Conservation (phyloP, 257 asterid genomes). For the Solanum bulbocastanum region DNA sequence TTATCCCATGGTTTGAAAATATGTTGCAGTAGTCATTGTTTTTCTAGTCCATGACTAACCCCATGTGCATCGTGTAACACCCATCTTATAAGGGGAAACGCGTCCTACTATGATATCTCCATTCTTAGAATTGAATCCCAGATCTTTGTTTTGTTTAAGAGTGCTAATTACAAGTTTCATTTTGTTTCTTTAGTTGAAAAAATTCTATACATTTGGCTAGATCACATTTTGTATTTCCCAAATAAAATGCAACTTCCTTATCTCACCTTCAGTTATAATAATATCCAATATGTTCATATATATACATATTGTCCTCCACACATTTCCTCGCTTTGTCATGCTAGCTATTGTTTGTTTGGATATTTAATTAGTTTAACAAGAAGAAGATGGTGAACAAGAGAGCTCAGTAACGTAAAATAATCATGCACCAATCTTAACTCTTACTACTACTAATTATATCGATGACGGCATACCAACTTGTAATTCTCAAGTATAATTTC, state of each 20-base stretch:
- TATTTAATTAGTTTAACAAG: not conserved
- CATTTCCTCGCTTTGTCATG: not conserved
- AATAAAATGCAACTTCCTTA: not conserved
- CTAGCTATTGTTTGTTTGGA: not conserved
- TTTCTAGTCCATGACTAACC: not conserved
- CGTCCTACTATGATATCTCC: not conserved
- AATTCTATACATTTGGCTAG: not conserved
- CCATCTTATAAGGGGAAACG: not conserved
- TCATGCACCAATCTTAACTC: not conserved
- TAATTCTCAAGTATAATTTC: not conserved
- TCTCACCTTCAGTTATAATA: not conserved
- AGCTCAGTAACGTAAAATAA: not conserved
- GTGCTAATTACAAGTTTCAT: not conserved
- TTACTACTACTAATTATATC: not conserved
- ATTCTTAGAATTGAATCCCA: not conserved
- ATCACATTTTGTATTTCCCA: not conserved
- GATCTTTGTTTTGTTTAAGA: too few species aligned
- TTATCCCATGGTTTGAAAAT: not conserved
- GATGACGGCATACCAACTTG: not conserved
- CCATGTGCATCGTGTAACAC: too few species aligned
- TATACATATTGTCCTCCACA: not conserved
- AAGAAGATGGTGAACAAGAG: not conserved
- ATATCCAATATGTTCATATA: not conserved
- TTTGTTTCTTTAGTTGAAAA: not conserved
- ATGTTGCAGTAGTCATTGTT: not conserved